A percentile compares a stretch with the other conserved stretches of the same genome.
phyloP scores from a whole-genome alignment of 2,329 filamentous ascomycete genomes.

The Epichloe aotearoae region DNA sequence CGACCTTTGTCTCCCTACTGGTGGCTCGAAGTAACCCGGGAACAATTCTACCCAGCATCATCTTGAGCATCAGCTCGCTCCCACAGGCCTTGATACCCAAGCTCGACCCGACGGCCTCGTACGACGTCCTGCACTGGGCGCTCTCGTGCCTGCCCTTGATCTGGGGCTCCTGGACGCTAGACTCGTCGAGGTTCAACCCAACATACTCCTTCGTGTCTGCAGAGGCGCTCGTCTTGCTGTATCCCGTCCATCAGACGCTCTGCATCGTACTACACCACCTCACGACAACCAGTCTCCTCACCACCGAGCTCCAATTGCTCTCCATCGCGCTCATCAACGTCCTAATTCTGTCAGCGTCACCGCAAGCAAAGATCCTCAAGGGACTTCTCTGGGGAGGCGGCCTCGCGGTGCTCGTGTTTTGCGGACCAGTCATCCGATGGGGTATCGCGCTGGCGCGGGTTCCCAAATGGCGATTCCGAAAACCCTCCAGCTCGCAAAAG shows the following conservation, averaged over 20 bases:
- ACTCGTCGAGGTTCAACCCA: conserved; percentile 26
- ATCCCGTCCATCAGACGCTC: conserved; percentile 71
- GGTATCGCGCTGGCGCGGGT: conserved; percentile 77
- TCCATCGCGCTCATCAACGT: conserved; percentile 74
- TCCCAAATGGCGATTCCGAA: conserved; percentile 78
- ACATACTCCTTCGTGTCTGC: conserved; percentile 22
- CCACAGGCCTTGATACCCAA: conserved; percentile 61
- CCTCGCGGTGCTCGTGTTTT: conserved; percentile 58
- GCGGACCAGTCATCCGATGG: conserved; percentile 64
- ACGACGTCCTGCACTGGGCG: conserved; percentile 65
- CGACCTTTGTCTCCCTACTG: conserved; percentile 63
- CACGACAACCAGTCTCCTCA: conserved; percentile 76
- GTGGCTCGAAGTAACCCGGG: conserved; percentile 48
- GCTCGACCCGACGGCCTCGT: conserved; percentile 38
- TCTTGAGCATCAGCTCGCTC: conserved; percentile 67
- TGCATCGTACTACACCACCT: conserved; percentile 63
- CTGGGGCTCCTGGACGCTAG: conserved; percentile 13
- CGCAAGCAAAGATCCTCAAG: conserved; percentile 76
- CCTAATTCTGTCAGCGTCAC: conserved; percentile 61
- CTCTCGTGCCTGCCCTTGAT: conserved; percentile 56
- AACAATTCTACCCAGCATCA: conserved; percentile 62
- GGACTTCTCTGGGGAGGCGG: conserved; percentile 80
- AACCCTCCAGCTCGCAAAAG: conserved; percentile 28
- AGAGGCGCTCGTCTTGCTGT: conserved; percentile 53
- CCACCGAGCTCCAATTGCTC: conserved; percentile 77